Conservation (phyloP, 345 rosid genomes). For the Eucalyptus tenuipes region DNA sequence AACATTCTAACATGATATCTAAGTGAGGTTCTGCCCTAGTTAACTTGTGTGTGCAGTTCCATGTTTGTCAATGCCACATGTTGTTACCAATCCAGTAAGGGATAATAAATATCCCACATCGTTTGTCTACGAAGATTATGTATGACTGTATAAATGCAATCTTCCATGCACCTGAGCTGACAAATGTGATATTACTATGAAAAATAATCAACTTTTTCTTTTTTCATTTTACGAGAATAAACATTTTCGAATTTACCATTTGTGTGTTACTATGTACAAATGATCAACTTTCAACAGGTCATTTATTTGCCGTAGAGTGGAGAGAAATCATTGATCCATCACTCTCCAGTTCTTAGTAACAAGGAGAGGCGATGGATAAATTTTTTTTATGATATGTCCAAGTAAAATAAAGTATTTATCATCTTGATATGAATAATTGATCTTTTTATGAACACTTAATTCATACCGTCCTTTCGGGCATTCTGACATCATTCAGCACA, state of each 20-base stretch:
- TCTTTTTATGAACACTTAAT: no score
- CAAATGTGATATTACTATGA: background rate
- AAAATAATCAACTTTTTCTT: background rate
- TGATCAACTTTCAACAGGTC: background rate
- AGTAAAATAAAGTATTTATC: no score
- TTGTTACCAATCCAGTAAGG: background rate
- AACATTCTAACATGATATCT: background rate
- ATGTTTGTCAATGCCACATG: background rate
- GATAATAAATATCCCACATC: background rate
- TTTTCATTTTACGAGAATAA: background rate
- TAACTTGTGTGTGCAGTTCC: background rate
- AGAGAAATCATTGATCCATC: background rate
- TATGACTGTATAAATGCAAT: background rate
- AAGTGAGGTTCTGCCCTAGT: background rate
- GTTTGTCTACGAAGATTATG: background rate
- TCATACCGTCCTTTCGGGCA: no score
- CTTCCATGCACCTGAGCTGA: background rate
- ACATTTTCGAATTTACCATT: background rate
- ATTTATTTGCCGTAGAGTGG: background rate
- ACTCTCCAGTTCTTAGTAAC: background rate
- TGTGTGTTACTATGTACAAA: background rate
- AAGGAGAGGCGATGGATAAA: no score
- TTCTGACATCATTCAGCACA: no score
- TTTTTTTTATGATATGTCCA: no score
- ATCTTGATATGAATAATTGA: no score